Evolutionary conservation across 345 rosid species (phyloP), one percentile per base, ranked within the genome.

Genomic region (Toxicodendron radicans): DNA sequence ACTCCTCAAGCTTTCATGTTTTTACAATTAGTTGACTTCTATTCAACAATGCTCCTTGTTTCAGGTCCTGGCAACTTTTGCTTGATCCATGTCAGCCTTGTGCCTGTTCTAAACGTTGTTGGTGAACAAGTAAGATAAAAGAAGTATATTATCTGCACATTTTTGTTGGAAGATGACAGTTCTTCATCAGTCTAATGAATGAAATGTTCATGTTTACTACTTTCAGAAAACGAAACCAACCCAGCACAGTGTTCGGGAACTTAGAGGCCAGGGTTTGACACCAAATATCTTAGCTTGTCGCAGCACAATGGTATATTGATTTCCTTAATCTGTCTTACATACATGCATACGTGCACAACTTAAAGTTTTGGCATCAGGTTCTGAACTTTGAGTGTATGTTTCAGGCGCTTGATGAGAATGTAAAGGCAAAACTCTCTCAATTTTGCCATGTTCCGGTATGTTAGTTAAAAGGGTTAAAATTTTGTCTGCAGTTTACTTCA

Each of bases 191-290:
- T 46, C 32, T 51, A 62, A 72, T 11, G 10, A 45, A 46, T 7
- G 57, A 68, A 16, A 35, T 68, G 13, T 27, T 20, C 20, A 14
- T 21, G 56, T 70, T 21, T 24, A 48, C 46, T 14, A 10, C 70
- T 58, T 27, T 78, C 85, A 95, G 98, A 95, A 95, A 90, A 95
- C 99, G 75, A 95, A 95, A 82, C 99, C 99, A 58, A 95, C 99
- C 13, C 99, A 95, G 79, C 99, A 93, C 64, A 93, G 99, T 70
- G 98, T 95, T 77, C 81, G 91, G 35, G 92, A 88, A 69, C 83
- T 95, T 13, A 85, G 95, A 83, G 97, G 93, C 68, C 89, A 90
- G 71, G 99, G 99, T 63, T 79, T 95, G 91, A 81, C 87, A 23
- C 99, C 99, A 17, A 77, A 91, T 70, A 88, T 95, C 65, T 84